Conservation (phyloP, 768 basidiomycete genomes). For the Saitozyma podzolica region DNA sequence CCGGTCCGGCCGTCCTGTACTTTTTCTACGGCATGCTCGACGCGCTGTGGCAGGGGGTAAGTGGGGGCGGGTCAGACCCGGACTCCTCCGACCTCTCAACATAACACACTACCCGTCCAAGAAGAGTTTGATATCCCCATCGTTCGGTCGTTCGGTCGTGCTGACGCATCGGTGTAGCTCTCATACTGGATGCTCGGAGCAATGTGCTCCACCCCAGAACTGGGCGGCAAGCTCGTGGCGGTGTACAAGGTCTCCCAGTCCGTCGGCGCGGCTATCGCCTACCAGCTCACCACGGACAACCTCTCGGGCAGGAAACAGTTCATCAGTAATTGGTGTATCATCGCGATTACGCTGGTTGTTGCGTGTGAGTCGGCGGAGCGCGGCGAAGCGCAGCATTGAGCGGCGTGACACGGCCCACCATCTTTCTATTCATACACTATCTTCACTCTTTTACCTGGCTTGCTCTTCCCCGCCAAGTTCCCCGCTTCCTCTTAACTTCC, state of each 20-base stretch:
- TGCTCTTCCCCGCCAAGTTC: too few species aligned
- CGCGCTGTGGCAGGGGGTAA: constrained; percentile 7
- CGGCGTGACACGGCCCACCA: background rate
- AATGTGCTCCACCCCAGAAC: constrained; percentile 10
- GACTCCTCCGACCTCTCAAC: constrained; percentile 6
- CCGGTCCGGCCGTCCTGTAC: constrained; percentile 6
- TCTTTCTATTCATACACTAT: background rate
- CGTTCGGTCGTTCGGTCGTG: background rate
- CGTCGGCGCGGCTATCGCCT: constrained; percentile 6
- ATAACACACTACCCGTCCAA: background rate
- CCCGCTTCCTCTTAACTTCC: too few species aligned
- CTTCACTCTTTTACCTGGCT: background rate
- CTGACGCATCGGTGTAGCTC: background rate
- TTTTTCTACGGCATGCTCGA: constrained; percentile 14
- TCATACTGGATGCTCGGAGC: constrained; percentile 8
- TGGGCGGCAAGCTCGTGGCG: constrained; percentile 6
- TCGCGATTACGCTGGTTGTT: background rate
- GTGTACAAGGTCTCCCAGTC: constrained; percentile 10
- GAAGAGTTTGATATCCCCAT: background rate
- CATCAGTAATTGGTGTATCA: constrained; percentile 8
- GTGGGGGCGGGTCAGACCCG: background rate
- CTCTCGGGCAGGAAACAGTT: constrained; percentile 5
- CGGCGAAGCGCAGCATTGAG: background rate
- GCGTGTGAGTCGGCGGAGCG: constrained; percentile 1
- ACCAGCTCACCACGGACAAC: constrained; percentile 9